phyloP scores from a whole-genome alignment of 1,139 yeast species.

The Eremothecium coryli region DNA sequence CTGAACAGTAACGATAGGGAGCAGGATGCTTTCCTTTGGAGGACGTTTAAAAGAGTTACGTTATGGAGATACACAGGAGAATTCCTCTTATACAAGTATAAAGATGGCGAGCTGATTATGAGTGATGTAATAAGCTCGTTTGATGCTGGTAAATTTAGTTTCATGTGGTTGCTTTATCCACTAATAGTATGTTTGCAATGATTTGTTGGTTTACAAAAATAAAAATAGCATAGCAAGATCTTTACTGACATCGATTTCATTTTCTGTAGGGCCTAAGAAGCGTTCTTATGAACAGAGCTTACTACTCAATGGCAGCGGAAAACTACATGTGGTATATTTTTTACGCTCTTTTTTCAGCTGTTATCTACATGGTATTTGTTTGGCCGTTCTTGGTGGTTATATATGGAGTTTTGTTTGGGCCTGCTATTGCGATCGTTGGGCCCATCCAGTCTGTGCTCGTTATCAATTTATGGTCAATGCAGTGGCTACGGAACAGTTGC shows the following conservation, averaged over 20 bases:
- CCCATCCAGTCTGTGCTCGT: constrained; percentile 1
- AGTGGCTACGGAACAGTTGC: constrained; percentile 4
- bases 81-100: constrained; percentile 3
- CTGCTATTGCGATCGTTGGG: constrained; percentile 4
- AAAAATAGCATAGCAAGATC: background rate
- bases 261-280: constrained; percentile 1
- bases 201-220: background rate
- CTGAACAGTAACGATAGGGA: too few species aligned
- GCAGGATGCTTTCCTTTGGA: too few species aligned
- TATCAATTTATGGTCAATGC: constrained; percentile 4
- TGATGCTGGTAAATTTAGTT: background rate
- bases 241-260: background rate
- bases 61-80: constrained; percentile 1
- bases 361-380: constrained; percentile 2
- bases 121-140: constrained; percentile 1
- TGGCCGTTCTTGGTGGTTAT: constrained; percentile 3
- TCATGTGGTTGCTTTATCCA: constrained; percentile 5
- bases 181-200: constrained; percentile 2
- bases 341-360: background rate
- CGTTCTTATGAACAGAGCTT: background rate
- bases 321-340: constrained; percentile 2
- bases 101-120: background rate
- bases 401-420: constrained; percentile 1
- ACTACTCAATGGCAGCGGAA: constrained; percentile 1
- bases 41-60: too few species aligned